Evolutionary conservation across 495 filamentous ascomycete species (phyloP), one percentile per base, ranked within the genome.

Genomic region (Friedmanniomyces simplex): DNA sequence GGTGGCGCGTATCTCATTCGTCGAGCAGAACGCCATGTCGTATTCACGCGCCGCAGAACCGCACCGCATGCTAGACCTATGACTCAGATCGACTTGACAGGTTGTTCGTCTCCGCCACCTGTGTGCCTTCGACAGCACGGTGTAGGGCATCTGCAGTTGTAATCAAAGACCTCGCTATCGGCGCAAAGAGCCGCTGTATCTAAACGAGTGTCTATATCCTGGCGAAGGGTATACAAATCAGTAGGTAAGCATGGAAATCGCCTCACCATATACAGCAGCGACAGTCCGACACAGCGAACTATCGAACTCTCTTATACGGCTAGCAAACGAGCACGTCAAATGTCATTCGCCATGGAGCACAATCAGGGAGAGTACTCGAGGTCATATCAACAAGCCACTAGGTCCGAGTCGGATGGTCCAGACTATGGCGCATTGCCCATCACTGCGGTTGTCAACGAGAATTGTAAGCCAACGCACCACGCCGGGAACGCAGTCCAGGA

Each of bases 391-490:
- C 43, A 21, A 47, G 11, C 43, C 43, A 37, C 34, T 37, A 8
- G 34, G 34, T 37, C 34, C 16, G 34, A 16, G 12, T 14, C 14
- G 26, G 48, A 28, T 30, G 14, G 21, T 22, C 48, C 18, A 10
- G 48, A 46, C 11, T 30, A 43, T 36, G 24, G 26, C 16, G 18
- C 20, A 5, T 52, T 58, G 20, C 48, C 55, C 4, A 58, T 58
- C 32, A 43, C 46, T 22, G 55, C 55, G 18, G 32, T 58, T 22
- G 24, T 58, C n/a, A 58, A 58, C 22, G 55, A 58, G 55, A 58
- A 58, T 24, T 58, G 55, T 51, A 58, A 21, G 55, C 32, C 4
- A 12, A 20, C n/a, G n/a, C n/a, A n/a, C n/a, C n/a, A n/a, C n/a
- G n/a, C n/a, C n/a, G n/a, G n/a, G n/a, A n/a, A n/a, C n/a, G n/a